phyloP scores from a whole-genome alignment of 768 basidiomycete species.

The Rhizopogon rudus region DNA sequence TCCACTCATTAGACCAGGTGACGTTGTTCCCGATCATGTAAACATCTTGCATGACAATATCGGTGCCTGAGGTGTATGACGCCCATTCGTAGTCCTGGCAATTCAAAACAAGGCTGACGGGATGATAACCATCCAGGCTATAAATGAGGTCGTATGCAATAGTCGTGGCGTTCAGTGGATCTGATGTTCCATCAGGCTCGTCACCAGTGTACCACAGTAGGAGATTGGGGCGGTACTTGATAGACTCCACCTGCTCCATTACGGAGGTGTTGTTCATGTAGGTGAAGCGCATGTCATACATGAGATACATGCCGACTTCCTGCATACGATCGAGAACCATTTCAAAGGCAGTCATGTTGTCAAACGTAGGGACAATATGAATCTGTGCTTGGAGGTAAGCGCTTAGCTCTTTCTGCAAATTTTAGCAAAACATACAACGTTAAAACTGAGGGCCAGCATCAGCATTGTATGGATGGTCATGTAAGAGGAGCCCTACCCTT shows the following conservation, averaged over 20 bases:
- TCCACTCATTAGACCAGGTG: slow-evolving; percentile 56
- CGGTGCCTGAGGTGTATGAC: slow-evolving; percentile 55
- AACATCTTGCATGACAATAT: slow-evolving; percentile 67
- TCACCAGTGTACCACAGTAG: slow-evolving; percentile 73
- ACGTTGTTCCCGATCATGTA: slow-evolving; percentile 51
- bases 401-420: background rate
- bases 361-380: slow-evolving; percentile 67
- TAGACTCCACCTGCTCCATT: slow-evolving; percentile 59
- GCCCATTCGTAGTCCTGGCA: slow-evolving; percentile 64
- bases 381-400: slow-evolving; percentile 32
- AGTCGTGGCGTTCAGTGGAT: slow-evolving; percentile 54
- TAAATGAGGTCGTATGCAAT: slow-evolving; percentile 53
- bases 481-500: slow-evolving; percentile 15
- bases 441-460: slow-evolving; percentile 3
- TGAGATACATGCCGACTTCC: slow-evolving; percentile 62
- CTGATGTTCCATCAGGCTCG: slow-evolving; percentile 67
- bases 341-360: slow-evolving; percentile 52
- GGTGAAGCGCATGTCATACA: slow-evolving; percentile 79
- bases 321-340: slow-evolving; percentile 67
- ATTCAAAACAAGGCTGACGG: slow-evolving; percentile 60
- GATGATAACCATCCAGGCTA: slow-evolving; percentile 61
- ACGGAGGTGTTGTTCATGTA: slow-evolving; percentile 65
- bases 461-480: background rate
- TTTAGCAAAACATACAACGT: slow-evolving; percentile 26
- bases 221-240: slow-evolving; percentile 66